Evolutionary conservation across 2,329 filamentous ascomycete genomes (phyloP).

Genomic region (Chalaropsis ovoidea): DNA sequence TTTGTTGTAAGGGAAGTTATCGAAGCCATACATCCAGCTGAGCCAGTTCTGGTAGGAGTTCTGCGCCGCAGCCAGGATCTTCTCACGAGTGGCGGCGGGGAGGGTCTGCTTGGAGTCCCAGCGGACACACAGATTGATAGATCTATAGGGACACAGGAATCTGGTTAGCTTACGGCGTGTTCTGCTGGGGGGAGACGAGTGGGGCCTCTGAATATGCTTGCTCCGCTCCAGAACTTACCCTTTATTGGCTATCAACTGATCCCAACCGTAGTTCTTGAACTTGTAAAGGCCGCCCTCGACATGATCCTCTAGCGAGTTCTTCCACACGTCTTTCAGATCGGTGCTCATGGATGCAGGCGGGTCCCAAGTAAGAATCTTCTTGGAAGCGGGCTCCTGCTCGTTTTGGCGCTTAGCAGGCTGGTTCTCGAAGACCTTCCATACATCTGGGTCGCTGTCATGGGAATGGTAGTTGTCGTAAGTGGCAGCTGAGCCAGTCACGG

Average conservation of each 20-base stretch:
- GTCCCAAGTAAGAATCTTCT: conserved; percentile 30
- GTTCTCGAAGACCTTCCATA: conserved; percentile 6
- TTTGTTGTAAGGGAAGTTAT: conserved; percentile 36
- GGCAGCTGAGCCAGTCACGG: background rate
- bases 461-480: background rate
- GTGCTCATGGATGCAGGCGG: conserved; percentile 29
- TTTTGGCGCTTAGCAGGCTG: background rate
- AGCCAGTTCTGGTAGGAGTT: conserved; percentile 36
- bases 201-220: no score
- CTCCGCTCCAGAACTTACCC: conserved; percentile 27
- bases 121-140: conserved; percentile 36
- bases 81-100: conserved; percentile 34
- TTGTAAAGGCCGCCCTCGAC: conserved; percentile 26
- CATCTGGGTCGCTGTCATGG: background rate
- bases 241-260: conserved; percentile 31
- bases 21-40: conserved; percentile 37
- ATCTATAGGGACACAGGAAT: conserved; percentile 16
- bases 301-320: conserved; percentile 31
- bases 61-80: conserved; percentile 33
- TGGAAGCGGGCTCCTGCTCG: conserved; percentile 18
- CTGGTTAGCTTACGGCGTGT: background rate
- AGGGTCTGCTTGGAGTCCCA: conserved; percentile 36
- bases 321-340: conserved; percentile 31
- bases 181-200: background rate
- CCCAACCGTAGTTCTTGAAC: conserved; percentile 34